Evolutionary conservation across 495 filamentous ascomycete species (phyloP), one percentile per base, ranked within the genome.

Genomic region (Penicillium pulvis): DNA sequence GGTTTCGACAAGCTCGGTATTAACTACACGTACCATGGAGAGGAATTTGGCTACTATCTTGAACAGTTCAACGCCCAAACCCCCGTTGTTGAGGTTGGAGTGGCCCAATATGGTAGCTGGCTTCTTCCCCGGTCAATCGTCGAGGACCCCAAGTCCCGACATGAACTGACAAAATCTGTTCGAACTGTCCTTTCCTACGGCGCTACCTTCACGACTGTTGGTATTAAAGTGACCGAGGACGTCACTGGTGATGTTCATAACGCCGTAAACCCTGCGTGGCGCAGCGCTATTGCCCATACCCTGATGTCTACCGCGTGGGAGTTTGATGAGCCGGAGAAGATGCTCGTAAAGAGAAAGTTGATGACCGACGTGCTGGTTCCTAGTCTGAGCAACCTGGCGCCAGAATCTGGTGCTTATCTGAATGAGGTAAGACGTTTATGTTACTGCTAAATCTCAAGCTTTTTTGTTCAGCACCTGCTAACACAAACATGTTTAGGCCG

Each of bases 71-170:
- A 56, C 3, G 42, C 36, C 17, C 41, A 52, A 52, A 26, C 23
- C 8, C 47, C 55, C 2, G 24, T 51, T 9, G 53, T 63, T 16
- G 43, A 43, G 10, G 48, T 63, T 26, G 56, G 52, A 16, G 53
- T 51, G 0, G 60, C 56, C 2, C 56, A 59, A 33, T 63, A 63
- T 35, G 60, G 60, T 36, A 53, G 56, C 51, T 63, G 57, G 48
- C 61, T 63, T 48, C 47, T 63, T 35, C 45, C 53, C 1, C 36
- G 58, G 14, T 39, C 55, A 7, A n/a, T 57, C 26, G 47, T 57
- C 19, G 35, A 57, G 23, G 17, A n/a, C 6, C 19, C 44, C 17
- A 45, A 45, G 20, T 30, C 19, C 24, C 11, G n/a, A 23, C 24
- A 50, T 19, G 33, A 57, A 2, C 11, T 61, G 31, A 57, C 59